Conservation (phyloP, 2,329 filamentous ascomycete genomes). For the Septoria petroselini region DNA sequence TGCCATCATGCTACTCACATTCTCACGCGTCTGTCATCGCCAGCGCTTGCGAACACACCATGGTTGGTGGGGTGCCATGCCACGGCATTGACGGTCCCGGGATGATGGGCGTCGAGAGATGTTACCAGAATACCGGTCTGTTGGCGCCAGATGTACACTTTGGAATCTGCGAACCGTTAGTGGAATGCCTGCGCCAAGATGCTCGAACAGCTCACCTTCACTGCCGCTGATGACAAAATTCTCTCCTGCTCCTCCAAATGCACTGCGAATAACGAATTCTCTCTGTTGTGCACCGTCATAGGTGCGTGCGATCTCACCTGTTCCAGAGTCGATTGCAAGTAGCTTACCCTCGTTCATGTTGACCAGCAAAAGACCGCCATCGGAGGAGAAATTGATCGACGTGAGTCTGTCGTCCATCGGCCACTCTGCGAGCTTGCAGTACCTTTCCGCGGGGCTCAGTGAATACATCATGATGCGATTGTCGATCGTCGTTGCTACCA, state of each 20-base stretch:
- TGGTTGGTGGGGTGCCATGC: conserved; percentile 84
- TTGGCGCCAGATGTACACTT: conserved; percentile 88
- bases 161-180: conserved; percentile 51
- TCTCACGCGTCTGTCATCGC: conserved; percentile 79
- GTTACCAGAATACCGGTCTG: conserved; percentile 73
- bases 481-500: conserved; percentile 73
- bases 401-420: conserved; percentile 67
- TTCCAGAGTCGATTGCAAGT: conserved; percentile 72
- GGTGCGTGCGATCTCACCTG: conserved; percentile 66
- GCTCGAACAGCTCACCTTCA: conserved; percentile 59
- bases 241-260: conserved; percentile 85
- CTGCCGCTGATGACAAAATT: conserved; percentile 90
- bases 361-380: conserved; percentile 77
- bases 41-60: conserved; percentile 82
- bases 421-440: conserved; percentile 70
- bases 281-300: conserved; percentile 75
- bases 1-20: conserved; percentile 61
- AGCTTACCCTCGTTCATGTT: conserved; percentile 77
- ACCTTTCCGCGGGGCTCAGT: conserved; percentile 63
- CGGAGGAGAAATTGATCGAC: conserved; percentile 74
- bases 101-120: conserved; percentile 68
- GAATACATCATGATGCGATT: conserved; percentile 71
- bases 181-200: not conserved
- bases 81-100: conserved; percentile 78
- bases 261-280: conserved; percentile 73